A percentile compares a stretch with the other conserved stretches of the same genome.
Conservation (phyloP, 805 yeast species). For the Kodamaea neixiangensis region DNA sequence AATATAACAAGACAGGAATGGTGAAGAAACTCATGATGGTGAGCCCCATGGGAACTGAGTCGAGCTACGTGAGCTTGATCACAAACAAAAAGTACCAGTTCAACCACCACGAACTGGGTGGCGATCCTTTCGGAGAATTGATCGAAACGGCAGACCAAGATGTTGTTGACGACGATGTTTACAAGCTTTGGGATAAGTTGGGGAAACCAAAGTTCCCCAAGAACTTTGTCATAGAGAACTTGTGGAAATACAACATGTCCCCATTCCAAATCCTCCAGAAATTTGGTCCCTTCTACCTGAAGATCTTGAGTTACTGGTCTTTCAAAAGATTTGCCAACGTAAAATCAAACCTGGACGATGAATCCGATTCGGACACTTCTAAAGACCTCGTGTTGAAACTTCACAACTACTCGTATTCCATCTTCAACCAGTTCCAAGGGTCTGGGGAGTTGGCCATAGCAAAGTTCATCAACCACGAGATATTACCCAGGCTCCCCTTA, state of each 20-base stretch:
- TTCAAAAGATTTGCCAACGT: conserved; percentile 39
- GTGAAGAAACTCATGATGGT: conserved; percentile 31
- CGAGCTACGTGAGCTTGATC: conserved; percentile 36
- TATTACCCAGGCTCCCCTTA: conserved; percentile 40
- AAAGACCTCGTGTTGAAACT: conserved; percentile 32
- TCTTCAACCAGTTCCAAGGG: conserved; percentile 45
- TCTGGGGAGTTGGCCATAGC: conserved; percentile 47
- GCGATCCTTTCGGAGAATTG: conserved; percentile 40
- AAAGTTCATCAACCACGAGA: conserved; percentile 41
- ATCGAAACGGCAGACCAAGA: conserved; percentile 20
- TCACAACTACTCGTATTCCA: conserved; percentile 42
- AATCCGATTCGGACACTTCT: conserved; percentile 1
- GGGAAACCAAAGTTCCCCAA: conserved; percentile 43
- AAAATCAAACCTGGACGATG: conserved; percentile 18
- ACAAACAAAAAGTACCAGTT: conserved; percentile 31
- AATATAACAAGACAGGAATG: conserved; percentile 28
- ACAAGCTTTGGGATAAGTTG: conserved; percentile 30
- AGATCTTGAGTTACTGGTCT: conserved; percentile 44
- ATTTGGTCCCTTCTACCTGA: conserved; percentile 42
- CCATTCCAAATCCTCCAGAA: conserved; percentile 42
- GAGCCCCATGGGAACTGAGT: conserved; percentile 48
- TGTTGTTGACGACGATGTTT: conserved; percentile 18
- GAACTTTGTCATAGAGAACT: conserved; percentile 26
- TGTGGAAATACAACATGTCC: conserved; percentile 42
- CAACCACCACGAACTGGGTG: conserved; percentile 35